Evolutionary conservation across 805 yeast species (phyloP).

Genomic region (Candida quercuum): DNA sequence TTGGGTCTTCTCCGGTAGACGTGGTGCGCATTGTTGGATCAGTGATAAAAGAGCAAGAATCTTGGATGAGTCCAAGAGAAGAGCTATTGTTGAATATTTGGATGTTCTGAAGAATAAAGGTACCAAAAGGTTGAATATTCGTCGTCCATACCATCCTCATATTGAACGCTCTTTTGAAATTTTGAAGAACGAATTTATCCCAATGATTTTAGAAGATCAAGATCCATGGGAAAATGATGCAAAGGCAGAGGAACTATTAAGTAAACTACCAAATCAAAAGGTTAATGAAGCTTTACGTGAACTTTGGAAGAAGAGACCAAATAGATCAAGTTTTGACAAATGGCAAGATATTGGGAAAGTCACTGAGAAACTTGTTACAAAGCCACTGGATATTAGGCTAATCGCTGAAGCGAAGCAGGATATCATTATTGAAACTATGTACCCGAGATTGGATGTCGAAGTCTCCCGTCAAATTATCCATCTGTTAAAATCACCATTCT

Average conservation of each 20-base stretch:
- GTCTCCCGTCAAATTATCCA: conserved; percentile 89
- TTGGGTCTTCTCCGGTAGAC: conserved; percentile 97
- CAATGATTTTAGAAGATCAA: conserved; percentile 70
- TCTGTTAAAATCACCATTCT: conserved; percentile 91
- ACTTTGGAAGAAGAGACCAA: conserved; percentile 54
- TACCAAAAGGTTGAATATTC: conserved; percentile 44
- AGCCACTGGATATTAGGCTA: conserved; percentile 38
- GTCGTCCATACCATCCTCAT: conserved; percentile 89
- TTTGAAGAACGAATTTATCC: conserved; percentile 57
- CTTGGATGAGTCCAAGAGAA: conserved; percentile 67
- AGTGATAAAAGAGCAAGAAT: conserved; percentile 79
- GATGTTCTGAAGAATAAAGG: conserved; percentile 61
- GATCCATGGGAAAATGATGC: conserved; percentile 73
- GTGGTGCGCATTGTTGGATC: conserved; percentile 99
- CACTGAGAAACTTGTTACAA: conserved; percentile 35
- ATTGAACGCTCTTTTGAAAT: conserved; percentile 68
- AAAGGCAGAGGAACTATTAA: conserved; percentile 50
- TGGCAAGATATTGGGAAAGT: conserved; percentile 72
- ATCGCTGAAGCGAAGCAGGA: conserved; percentile 76
- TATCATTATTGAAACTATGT: conserved; percentile 69
- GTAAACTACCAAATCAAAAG: conserved; percentile 53
- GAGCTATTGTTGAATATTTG: conserved; percentile 78
- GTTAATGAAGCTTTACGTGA: conserved; percentile 46
- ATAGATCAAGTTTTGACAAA: conserved; percentile 52
- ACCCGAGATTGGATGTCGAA: conserved; percentile 90